Percentiles rank a stretch among this genome's conserved stretches.
phyloP scores from a whole-genome alignment of 2,329 filamentous ascomycete genomes.

The Colletotrichum tropicale region DNA sequence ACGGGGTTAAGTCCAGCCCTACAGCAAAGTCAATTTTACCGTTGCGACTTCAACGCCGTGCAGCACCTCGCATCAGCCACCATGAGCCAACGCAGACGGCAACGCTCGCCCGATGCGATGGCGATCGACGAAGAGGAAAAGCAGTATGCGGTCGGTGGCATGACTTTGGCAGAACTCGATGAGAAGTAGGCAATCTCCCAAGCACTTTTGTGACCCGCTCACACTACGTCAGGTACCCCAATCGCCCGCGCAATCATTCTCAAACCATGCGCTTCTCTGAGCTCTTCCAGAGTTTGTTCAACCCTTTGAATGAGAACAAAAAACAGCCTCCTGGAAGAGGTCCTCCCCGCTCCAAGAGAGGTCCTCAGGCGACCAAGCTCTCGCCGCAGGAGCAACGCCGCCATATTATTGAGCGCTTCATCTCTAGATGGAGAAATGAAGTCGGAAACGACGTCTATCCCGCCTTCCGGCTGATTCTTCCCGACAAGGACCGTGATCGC shows the following conservation, averaged over 20 bases:
- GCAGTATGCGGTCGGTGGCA: slow-evolving; percentile 49
- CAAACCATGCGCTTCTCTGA: slow-evolving; percentile 84
- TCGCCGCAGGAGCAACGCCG: slow-evolving; percentile 80
- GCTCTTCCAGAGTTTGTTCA: slow-evolving; percentile 79
- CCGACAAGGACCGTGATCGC: slow-evolving; percentile 90
- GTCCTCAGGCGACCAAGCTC: slow-evolving; percentile 61
- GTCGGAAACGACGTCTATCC: slow-evolving; percentile 95
- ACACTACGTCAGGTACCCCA: slow-evolving; percentile 71
- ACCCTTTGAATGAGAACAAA: slow-evolving; percentile 78
- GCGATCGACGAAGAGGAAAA: slow-evolving; percentile 55
- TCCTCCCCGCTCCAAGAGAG: slow-evolving; percentile 60
- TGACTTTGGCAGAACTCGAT: slow-evolving; percentile 47
- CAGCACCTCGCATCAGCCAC: background rate
- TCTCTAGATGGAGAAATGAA: slow-evolving; percentile 83
- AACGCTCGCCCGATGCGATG: slow-evolving; percentile 37
- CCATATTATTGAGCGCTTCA: slow-evolving; percentile 84
- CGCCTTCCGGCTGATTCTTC: slow-evolving; percentile 87
- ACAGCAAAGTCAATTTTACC: background rate
- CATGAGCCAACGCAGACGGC: slow-evolving; percentile 35
- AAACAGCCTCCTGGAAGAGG: slow-evolving; percentile 70
- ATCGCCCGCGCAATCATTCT: slow-evolving; percentile 80
- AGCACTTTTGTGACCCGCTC: background rate
- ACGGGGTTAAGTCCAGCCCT: background rate
- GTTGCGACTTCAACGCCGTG: background rate
- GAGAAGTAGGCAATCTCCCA: slow-evolving; percentile 39